Percentiles rank a stretch among this genome's conserved stretches.
Evolutionary conservation across 2,329 filamentous ascomycete genomes (phyloP).

Genomic region (Sarocladium kiliense): DNA sequence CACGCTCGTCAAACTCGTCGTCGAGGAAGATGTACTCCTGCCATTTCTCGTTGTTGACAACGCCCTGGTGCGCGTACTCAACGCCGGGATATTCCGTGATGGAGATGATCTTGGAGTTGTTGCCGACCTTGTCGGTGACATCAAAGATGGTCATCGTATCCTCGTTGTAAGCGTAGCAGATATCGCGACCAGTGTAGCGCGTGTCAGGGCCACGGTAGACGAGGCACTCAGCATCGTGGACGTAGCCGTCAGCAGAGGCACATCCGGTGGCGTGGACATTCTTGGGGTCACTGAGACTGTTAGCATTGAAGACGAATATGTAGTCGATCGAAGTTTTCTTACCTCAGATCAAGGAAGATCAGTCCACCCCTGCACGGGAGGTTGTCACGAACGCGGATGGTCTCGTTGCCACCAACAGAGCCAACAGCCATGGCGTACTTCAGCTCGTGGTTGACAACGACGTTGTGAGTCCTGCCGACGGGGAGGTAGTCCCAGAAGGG

Average conservation of each 20-base stretch:
- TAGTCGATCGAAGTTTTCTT: not conserved
- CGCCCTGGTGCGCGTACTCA: slow-evolving; percentile 52
- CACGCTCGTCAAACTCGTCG: slow-evolving; percentile 43
- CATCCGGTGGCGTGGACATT: slow-evolving; percentile 47
- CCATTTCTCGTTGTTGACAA: slow-evolving; percentile 39
- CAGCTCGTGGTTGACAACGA: slow-evolving; percentile 43
- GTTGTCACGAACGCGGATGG: slow-evolving; percentile 11
- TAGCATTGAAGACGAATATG: not conserved
- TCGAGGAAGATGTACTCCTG: slow-evolving; percentile 39
- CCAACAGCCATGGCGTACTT: slow-evolving; percentile 33
- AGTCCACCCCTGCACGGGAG: slow-evolving; percentile 40
- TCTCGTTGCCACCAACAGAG: slow-evolving; percentile 28
- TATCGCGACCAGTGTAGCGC: slow-evolving; percentile 31
- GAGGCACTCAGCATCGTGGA: slow-evolving; percentile 49
- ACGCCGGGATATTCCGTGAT: slow-evolving; percentile 49
- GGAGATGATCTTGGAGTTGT: slow-evolving; percentile 40
- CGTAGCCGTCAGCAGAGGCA: slow-evolving; percentile 42
- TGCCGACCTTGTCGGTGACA: slow-evolving; percentile 39
- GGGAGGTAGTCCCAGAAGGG: slow-evolving; percentile 15
- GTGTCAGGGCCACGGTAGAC: slow-evolving; percentile 44
- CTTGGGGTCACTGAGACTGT: slow-evolving; percentile 33
- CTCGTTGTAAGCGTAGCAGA: slow-evolving; percentile 26
- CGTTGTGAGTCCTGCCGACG: slow-evolving; percentile 44
- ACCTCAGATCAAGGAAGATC: slow-evolving; percentile 47
- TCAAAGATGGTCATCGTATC: slow-evolving; percentile 42